phyloP scores from a whole-genome alignment of 2,329 filamentous ascomycete species.

The Cladosporium oxysporum region DNA sequence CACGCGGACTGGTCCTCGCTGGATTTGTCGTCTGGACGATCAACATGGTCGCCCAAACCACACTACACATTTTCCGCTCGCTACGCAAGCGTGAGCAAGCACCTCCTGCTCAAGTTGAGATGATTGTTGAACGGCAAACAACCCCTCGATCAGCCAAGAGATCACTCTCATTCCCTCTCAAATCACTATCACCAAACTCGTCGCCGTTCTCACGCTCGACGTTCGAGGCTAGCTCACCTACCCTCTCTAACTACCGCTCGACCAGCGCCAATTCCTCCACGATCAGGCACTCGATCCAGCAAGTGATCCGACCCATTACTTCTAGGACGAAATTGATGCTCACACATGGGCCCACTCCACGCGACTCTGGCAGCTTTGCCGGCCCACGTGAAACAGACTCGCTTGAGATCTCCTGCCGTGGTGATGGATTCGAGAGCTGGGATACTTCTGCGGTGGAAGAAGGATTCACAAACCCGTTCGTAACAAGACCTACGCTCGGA shows the following conservation, averaged over 20 bases:
- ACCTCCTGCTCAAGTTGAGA: neutral
- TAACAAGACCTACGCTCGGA: conserved; percentile 37
- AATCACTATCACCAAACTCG: conserved; percentile 28
- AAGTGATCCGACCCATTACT: conserved; percentile 54
- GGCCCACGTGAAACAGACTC: conserved; percentile 27
- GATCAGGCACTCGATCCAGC: conserved; percentile 29
- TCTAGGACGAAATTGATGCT: conserved; percentile 60
- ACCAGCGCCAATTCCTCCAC: conserved; percentile 28
- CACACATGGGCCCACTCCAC: conserved; percentile 53
- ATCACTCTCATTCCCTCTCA: conserved; percentile 28
- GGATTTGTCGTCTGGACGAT: conserved; percentile 33
- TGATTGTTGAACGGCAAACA: conserved; percentile 15
- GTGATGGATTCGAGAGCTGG: conserved; percentile 72
- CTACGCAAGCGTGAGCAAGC: conserved; percentile 21
- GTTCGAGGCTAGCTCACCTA: conserved; percentile 27
- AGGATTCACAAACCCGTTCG: conserved; percentile 59
- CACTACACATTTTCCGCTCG: conserved; percentile 31
- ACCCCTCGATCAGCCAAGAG: conserved; percentile 20
- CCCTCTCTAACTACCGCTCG: conserved; percentile 24
- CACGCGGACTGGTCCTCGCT: conserved; percentile 25
- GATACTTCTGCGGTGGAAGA: conserved; percentile 69
- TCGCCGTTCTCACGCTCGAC: conserved; percentile 26
- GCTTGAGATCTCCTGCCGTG: conserved; percentile 42
- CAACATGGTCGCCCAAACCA: conserved; percentile 28
- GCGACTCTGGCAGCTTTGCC: conserved; percentile 35